Base-by-base conservation (phyloP, 1,284 basidiomycete genomes). In the Pseudozyma sp. region DNA sequence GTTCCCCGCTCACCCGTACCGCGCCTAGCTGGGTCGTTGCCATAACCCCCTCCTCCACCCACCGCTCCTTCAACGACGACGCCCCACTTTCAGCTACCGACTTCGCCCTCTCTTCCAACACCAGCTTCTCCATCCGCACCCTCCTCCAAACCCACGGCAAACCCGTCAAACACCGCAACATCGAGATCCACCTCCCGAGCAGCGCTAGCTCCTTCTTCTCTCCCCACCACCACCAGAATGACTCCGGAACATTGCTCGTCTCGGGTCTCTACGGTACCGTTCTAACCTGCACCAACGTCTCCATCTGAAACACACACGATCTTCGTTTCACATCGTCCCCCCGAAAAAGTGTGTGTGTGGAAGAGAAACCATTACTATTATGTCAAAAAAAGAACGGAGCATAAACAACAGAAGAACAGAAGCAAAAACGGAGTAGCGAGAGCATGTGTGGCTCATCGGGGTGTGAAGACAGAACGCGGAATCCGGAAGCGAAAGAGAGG, bases 1-100 rank as follows among this genome's bases (percentile, higher is more conserved):
- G 84, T 34, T 86, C 86, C 63, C 86, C 87, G 0, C 4, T 6
- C 19, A 31, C 19, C 9, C 17, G 39, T 11, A 52, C 66, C 3
- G 37, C 46, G 2, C 56, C 58, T 7, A 56, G 48, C 17, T 75
- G 72, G 68, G 33, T 31, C n/a, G 40, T 71, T 17, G 44, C 48
- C 42, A 57, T 68, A 34, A 46, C 67, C 5, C 50, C 58, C 14
- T 11, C 30, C 31, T 0, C 34, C 49, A 24, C 17, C 2, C 33
- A 30, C 30, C 2, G 29, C 9, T 33, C 30, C 33, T 2, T 30
- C 13, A 2, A 57, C n/a, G 24, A 30, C n/a, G 35, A 43, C 4
- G 60, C 67, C 7, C 61, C 60, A 2, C 40, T 74, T 4, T 59
- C 63, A 5, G 52, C 61, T 0, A 55, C 66, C 40, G 45, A 53